These are phyloP conservation scores for Eutrema heterophyllum DNA, from an alignment of 345 rosid species.

Conservation along the genomic window DNA sequence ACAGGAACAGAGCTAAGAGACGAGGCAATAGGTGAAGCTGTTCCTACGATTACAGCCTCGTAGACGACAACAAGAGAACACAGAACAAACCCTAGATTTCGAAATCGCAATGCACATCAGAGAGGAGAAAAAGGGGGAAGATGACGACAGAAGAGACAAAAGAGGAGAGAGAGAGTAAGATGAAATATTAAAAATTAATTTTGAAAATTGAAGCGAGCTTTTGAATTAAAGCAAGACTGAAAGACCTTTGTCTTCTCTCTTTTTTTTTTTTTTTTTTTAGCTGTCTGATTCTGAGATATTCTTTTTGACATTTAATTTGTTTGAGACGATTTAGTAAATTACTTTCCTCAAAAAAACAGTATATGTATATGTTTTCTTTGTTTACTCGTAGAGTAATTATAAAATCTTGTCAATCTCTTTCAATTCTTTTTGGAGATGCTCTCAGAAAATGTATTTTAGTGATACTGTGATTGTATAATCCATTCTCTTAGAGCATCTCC, in stretches of 20 bases:
- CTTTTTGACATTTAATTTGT: not conserved
- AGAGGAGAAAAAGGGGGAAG: not conserved
- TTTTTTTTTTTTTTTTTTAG: not conserved
- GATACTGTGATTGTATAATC: too few relatives aligned
- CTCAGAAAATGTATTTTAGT: too few relatives aligned
- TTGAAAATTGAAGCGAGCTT: slow-evolving; percentile 4
- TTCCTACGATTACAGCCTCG: not conserved
- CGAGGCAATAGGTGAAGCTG: not conserved
- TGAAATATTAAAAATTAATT: not conserved
- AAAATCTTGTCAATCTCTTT: too few relatives aligned
- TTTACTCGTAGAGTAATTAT: too few relatives aligned
- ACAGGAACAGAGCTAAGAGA: not conserved
- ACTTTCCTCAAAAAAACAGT: too few relatives aligned
- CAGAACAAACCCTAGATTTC: slow-evolving; percentile 13
- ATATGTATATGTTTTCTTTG: too few relatives aligned
- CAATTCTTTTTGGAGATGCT: too few relatives aligned
- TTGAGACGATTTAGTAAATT: not conserved
- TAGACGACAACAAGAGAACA: not conserved
- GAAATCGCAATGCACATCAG: slow-evolving; percentile 23
- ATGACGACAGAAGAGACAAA: slow-evolving; percentile 22
- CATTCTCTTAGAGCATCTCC: too few relatives aligned
- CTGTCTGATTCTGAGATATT: not conserved
- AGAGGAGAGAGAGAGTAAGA: slow-evolving; percentile 2
- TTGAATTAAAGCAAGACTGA: slow-evolving; percentile 10
- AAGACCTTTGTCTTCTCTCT: not conserved